Percentiles rank a stretch among this genome's conserved stretches.
phyloP scores from a whole-genome alignment of 2,329 filamentous ascomycete species.

The Nigrospora osmanthi region DNA sequence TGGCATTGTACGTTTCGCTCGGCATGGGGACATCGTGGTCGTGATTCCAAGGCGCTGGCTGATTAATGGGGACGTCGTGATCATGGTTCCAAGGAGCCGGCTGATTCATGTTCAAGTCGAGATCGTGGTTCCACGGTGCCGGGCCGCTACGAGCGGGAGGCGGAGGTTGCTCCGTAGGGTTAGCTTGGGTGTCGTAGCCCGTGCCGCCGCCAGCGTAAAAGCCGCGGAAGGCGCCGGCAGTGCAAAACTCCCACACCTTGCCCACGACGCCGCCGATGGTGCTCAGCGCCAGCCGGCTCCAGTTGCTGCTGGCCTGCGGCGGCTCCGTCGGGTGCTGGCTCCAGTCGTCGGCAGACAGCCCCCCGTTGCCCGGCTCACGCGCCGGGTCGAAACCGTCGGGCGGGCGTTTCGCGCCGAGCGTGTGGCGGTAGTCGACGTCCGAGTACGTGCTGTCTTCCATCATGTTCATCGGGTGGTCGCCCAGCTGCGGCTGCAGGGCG shows the following conservation, averaged over 20 bases:
- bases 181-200: slow-evolving; percentile 51
- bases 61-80: slow-evolving; percentile 13
- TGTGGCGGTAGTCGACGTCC: slow-evolving; percentile 46
- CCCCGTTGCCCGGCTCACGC: slow-evolving; percentile 15
- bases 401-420: slow-evolving; percentile 38
- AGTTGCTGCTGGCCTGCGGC: slow-evolving; percentile 26
- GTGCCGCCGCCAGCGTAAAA: slow-evolving; percentile 81
- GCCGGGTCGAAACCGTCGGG: slow-evolving; percentile 28
- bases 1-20: slow-evolving; percentile 21
- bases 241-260: slow-evolving; percentile 82
- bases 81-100: background rate
- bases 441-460: slow-evolving; percentile 50
- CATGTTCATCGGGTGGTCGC: slow-evolving; percentile 10
- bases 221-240: slow-evolving; percentile 63
- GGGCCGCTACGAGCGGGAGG: background rate
- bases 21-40: slow-evolving; percentile 20
- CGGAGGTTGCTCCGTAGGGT: background rate
- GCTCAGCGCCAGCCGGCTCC: slow-evolving; percentile 52
- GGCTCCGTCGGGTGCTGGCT: slow-evolving; percentile 11
- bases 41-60: slow-evolving; percentile 5
- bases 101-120: no score
- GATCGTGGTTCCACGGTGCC: background rate
- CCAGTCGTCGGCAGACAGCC: slow-evolving; percentile 12
- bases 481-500: slow-evolving; percentile 17
- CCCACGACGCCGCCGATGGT: slow-evolving; percentile 62